Percentiles rank a stretch among this genome's conserved stretches.
phyloP scores from a whole-genome alignment of 73 alveolate genomes.

The Breviolum minutum region DNA sequence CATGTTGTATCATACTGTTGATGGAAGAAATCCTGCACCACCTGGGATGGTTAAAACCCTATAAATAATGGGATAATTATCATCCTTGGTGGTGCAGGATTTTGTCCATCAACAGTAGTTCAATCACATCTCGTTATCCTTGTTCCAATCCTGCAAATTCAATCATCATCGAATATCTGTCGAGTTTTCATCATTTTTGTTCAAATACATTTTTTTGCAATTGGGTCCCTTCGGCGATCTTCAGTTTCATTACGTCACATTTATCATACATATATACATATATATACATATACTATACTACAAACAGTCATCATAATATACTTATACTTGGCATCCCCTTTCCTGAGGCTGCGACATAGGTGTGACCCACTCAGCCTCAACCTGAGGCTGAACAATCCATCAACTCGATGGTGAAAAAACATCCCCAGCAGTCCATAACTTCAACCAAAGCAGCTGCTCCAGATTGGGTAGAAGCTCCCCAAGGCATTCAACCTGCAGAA shows the following conservation, averaged over 20 bases:
- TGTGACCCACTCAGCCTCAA: conserved; percentile 73
- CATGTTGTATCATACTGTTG: too few relatives aligned
- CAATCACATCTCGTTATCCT: too few relatives aligned
- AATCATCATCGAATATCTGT: too few relatives aligned
- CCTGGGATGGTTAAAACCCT: too few relatives aligned
- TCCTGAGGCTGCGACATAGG: conserved; percentile 35
- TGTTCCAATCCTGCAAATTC: too few relatives aligned
- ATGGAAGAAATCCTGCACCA: too few relatives aligned
- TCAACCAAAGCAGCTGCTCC: not conserved
- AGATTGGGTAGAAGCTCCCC: conserved; percentile 80
- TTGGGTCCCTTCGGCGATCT: not conserved
- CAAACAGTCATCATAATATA: not conserved
- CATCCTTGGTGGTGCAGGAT: too few relatives aligned
- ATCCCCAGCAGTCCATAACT: not conserved
- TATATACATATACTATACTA: not conserved
- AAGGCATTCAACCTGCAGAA: conserved; percentile 46
- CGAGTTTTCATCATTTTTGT: not conserved
- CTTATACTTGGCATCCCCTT: not conserved
- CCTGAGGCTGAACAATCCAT: not conserved
- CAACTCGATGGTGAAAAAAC: not conserved
- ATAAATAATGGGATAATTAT: too few relatives aligned
- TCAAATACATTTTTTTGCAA: not conserved
- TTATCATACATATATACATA: not conserved
- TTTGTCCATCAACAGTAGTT: too few relatives aligned
- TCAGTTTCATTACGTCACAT: not conserved